Percentiles rank a stretch among this genome's conserved stretches.
Evolutionary conservation across 768 basidiomycete genomes (phyloP).

Genomic region (Kwoniella pini): DNA sequence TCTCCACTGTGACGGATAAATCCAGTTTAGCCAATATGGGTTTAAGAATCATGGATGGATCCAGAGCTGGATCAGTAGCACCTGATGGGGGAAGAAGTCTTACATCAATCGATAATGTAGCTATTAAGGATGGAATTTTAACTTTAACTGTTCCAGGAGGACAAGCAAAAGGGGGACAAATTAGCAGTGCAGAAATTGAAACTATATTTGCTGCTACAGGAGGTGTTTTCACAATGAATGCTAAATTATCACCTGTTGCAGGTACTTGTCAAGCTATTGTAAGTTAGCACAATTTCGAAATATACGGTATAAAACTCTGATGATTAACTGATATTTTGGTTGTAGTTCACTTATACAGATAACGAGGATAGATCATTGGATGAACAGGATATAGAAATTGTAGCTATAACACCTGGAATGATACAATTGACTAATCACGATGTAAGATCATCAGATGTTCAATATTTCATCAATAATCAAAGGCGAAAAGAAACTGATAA

Average conservation of each 20-base stretch:
- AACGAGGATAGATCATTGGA: not conserved
- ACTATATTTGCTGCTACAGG: slow-evolving; percentile 7
- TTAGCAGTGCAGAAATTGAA: slow-evolving; percentile 21
- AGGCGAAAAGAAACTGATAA: no score
- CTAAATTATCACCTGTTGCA: slow-evolving; percentile 15
- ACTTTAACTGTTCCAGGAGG: slow-evolving; percentile 21
- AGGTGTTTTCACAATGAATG: slow-evolving; percentile 22
- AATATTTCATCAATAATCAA: no score
- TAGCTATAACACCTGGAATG: slow-evolving; percentile 6
- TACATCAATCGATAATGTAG: slow-evolving; percentile 1
- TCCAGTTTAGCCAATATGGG: not conserved
- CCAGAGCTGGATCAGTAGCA: not conserved
- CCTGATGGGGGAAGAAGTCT: slow-evolving; percentile 5
- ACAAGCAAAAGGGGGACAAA: slow-evolving; percentile 7
- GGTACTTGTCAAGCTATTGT: slow-evolving; percentile 29
- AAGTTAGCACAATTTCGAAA: slow-evolving; percentile 1
- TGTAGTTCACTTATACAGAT: slow-evolving; percentile 21
- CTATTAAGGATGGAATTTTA: slow-evolving; percentile 11
- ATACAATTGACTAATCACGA: slow-evolving; percentile 29
- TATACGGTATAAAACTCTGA: not conserved
- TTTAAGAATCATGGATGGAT: not conserved
- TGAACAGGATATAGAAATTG: slow-evolving; percentile 15
- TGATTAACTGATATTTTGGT: not conserved
- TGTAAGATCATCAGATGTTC: slow-evolving; percentile 12
- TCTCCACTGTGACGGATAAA: not conserved